Conservation (phyloP, 1,139 yeast genomes). For the Hanseniaspora sp. region DNA sequence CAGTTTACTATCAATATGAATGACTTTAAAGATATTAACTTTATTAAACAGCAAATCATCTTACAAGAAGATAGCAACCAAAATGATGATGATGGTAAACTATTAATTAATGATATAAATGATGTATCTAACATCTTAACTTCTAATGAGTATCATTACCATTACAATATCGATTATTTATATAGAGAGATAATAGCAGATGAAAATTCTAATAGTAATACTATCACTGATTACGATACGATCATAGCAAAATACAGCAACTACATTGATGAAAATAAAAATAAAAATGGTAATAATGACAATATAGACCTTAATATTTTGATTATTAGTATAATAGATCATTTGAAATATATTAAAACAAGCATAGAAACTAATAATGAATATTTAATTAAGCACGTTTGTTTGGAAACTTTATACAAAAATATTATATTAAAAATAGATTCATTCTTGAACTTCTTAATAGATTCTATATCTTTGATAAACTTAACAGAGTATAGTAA, state of each 20-base stretch:
- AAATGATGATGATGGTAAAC: neutral
- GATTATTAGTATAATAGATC: conserved; percentile 5
- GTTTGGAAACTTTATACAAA: neutral
- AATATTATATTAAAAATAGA: conserved; percentile 1
- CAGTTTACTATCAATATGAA: neutral
- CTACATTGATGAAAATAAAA: neutral
- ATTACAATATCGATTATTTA: conserved; percentile 10
- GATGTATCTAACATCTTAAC: conserved; percentile 2
- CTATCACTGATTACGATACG: neutral
- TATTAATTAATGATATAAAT: neutral
- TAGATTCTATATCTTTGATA: conserved; percentile 3
- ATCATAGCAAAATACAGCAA: neutral
- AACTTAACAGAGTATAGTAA: conserved; percentile 1
- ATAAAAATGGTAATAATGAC: neutral
- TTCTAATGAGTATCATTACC: neutral
- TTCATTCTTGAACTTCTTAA: neutral
- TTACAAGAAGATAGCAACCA: neutral
- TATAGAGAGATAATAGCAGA: conserved; percentile 1
- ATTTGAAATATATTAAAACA: neutral
- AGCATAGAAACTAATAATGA: neutral
- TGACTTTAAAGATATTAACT: conserved; percentile 3
- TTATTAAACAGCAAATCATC: neutral
- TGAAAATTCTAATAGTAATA: neutral
- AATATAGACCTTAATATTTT: conserved; percentile 11
- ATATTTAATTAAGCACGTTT: neutral